These are phyloP conservation scores for Gastrolobium villosum DNA, from an alignment of 306 rosid genomes.

Conservation along the genomic window DNA sequence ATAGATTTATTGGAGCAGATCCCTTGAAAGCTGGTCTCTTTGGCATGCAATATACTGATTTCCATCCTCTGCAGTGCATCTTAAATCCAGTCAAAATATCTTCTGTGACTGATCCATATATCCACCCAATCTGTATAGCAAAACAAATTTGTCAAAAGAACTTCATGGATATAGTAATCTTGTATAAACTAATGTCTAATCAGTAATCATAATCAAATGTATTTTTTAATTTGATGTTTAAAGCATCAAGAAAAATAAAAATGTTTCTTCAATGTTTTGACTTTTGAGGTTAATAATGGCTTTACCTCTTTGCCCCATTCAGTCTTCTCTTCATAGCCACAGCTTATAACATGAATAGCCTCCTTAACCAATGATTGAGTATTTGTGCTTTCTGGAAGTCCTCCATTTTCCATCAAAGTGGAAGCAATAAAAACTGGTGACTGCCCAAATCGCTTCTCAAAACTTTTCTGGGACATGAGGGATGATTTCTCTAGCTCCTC, in stretches of 20 bases:
- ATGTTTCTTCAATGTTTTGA: constrained; percentile 19
- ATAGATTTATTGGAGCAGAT: constrained; percentile 64
- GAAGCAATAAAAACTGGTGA: constrained; percentile 95
- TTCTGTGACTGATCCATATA: constrained; percentile 62
- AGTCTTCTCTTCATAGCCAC: constrained; percentile 96
- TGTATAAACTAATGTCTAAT: background rate
- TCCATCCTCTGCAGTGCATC: constrained; percentile 73
- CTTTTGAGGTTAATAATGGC: background rate
- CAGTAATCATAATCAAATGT: background rate
- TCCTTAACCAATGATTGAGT: constrained; percentile 83
- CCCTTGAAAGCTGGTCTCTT: constrained; percentile 61
- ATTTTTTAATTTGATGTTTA: background rate
- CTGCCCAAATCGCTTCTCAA: constrained; percentile 89
- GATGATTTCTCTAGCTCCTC: constrained; percentile 99
- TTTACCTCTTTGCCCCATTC: constrained; percentile 87
- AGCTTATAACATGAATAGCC: constrained; percentile 94
- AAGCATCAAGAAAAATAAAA: constrained; percentile 38
- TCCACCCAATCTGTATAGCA: constrained; percentile 61
- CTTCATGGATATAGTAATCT: constrained; percentile 1
- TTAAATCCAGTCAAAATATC: constrained; percentile 64
- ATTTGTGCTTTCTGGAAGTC: constrained; percentile 82
- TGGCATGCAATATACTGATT: constrained; percentile 65
- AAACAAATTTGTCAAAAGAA: constrained; percentile 38
- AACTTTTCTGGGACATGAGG: constrained; percentile 94
- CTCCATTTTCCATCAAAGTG: constrained; percentile 92